Conservation (phyloP, 345 rosid genomes). For the Geranium brycei region DNA sequence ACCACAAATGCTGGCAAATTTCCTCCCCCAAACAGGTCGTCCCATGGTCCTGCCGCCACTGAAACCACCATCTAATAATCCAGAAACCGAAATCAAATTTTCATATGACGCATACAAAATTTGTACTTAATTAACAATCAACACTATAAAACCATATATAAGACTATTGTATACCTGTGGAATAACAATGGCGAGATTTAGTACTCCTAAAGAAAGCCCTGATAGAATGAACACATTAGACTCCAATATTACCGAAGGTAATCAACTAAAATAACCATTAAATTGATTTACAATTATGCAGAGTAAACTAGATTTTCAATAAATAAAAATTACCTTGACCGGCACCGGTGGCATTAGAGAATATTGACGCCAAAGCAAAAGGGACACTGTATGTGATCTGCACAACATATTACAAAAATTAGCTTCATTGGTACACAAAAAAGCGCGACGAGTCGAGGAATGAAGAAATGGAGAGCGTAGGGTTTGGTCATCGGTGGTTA, state of each 20-base stretch:
- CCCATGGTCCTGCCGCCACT: conserved; percentile 54
- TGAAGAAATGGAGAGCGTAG: not conserved
- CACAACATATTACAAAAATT: not conserved
- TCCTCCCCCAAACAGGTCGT: conserved; percentile 67
- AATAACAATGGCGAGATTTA: conserved; percentile 63
- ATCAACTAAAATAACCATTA: too few relatives aligned
- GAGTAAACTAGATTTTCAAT: too few relatives aligned
- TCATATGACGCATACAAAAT: too few relatives aligned
- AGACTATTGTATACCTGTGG: conserved; percentile 45
- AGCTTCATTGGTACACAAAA: not conserved
- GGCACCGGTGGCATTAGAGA: conserved; percentile 7
- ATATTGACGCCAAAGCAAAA: conserved; percentile 16
- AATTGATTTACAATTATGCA: too few relatives aligned
- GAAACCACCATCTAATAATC: conserved; percentile 58
- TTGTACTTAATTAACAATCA: too few relatives aligned
- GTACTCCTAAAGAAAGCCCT: not conserved
- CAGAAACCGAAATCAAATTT: not conserved
- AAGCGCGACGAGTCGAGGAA: not conserved
- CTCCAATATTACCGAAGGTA: too few relatives aligned
- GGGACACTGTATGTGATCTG: conserved; percentile 15
- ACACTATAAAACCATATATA: not conserved
- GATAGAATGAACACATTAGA: too few relatives aligned
- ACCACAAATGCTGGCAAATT: conserved; percentile 62
- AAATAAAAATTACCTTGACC: conserved; percentile 11
- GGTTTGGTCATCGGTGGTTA: too few relatives aligned